These are phyloP conservation scores for Zarea fungicola DNA, from an alignment of 2,329 filamentous ascomycete species.

Conservation along the genomic window DNA sequence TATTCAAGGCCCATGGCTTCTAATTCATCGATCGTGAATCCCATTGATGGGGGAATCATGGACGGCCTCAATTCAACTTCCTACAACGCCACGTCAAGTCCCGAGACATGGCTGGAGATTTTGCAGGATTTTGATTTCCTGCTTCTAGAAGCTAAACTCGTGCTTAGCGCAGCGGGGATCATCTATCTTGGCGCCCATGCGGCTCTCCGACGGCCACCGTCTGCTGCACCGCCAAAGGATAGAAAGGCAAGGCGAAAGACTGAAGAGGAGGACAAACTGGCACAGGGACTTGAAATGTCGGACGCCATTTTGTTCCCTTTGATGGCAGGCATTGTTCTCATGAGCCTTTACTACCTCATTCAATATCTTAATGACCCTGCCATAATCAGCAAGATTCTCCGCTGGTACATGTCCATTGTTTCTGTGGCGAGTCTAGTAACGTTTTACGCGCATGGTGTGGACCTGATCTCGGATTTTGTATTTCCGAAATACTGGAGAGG, in stretches of 20 bases:
- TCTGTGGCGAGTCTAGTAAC: slow-evolving; percentile 72
- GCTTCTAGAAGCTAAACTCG: slow-evolving; percentile 41
- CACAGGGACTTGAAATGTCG: slow-evolving; percentile 52
- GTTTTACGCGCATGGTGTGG: slow-evolving; percentile 66
- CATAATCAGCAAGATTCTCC: slow-evolving; percentile 75
- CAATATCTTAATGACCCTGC: slow-evolving; percentile 80
- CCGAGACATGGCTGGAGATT: slow-evolving; percentile 24
- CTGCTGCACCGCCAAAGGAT: slow-evolving; percentile 59
- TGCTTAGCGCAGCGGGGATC: slow-evolving; percentile 67
- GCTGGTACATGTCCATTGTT: slow-evolving; percentile 76
- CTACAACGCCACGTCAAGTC: slow-evolving; percentile 19
- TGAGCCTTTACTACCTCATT: slow-evolving; percentile 79
- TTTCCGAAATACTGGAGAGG: slow-evolving; percentile 68
- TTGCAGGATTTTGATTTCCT: slow-evolving; percentile 37
- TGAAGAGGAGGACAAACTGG: slow-evolving; percentile 45
- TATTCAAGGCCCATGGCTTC: slow-evolving; percentile 15
- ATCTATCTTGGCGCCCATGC: slow-evolving; percentile 83
- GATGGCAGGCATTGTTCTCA: slow-evolving; percentile 65
- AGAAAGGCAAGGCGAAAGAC: slow-evolving; percentile 37
- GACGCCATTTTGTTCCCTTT: slow-evolving; percentile 85
- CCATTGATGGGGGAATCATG: slow-evolving; percentile 18
- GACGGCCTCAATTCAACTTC: slow-evolving; percentile 28
- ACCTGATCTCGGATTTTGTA: slow-evolving; percentile 58
- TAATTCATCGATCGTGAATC: slow-evolving; percentile 18
- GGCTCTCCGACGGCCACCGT: slow-evolving; percentile 77